Conservation (phyloP, 345 rosid genomes). For the Sisymbrium altissimum region DNA sequence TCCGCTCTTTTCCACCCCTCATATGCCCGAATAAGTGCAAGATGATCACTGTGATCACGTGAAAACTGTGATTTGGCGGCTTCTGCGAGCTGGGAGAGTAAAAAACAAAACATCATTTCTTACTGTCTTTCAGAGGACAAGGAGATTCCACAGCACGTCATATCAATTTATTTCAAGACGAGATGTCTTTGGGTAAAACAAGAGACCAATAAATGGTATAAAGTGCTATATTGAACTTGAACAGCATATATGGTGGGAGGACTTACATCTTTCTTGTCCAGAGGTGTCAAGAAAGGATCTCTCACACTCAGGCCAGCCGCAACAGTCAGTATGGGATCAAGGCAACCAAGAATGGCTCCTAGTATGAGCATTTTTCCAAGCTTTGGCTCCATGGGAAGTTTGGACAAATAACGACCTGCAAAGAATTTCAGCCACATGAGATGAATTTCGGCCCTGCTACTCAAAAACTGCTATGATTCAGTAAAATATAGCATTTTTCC, state of each 20-base stretch:
- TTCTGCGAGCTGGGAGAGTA: constrained; percentile 68
- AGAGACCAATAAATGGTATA: constrained; percentile 4
- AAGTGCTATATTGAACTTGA: constrained; percentile 10
- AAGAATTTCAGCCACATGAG: constrained; percentile 23
- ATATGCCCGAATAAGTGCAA: constrained; percentile 82
- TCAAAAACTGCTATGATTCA: constrained; percentile 16
- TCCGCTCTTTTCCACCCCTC: constrained; percentile 91
- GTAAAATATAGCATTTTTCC: not conserved
- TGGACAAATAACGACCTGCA: constrained; percentile 74
- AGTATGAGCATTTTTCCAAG: constrained; percentile 91
- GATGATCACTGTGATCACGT: constrained; percentile 76
- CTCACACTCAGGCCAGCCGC: constrained; percentile 89
- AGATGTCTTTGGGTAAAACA: constrained; percentile 2
- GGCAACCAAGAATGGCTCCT: constrained; percentile 80
- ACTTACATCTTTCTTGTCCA: constrained; percentile 95
- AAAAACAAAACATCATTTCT: constrained; percentile 6
- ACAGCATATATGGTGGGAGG: constrained; percentile 18
- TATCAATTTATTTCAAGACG: constrained; percentile 2
- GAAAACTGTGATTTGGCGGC: constrained; percentile 86
- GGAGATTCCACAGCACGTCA: not conserved
- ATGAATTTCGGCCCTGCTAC: constrained; percentile 18
- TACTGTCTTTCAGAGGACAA: constrained; percentile 5
- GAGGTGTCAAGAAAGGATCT: constrained; percentile 87
- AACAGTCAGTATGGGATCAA: constrained; percentile 82
- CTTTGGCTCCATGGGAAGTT: constrained; percentile 96